Evolutionary conservation across 2,329 filamentous ascomycete genomes (phyloP).

Genomic region (Cytospora paraplurivora): DNA sequence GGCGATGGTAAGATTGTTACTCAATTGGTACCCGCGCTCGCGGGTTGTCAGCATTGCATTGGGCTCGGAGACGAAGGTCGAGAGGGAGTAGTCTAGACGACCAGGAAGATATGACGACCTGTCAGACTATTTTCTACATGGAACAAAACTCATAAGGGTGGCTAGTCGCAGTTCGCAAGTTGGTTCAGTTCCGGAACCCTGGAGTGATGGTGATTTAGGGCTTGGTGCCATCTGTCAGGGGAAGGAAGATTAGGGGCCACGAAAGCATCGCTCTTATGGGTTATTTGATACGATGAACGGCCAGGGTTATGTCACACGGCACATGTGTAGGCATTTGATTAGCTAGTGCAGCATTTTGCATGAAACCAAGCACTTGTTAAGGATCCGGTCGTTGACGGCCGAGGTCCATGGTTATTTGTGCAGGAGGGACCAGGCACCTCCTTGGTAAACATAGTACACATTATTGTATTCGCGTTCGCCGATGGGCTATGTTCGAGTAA

Average conservation of each 20-base stretch:
- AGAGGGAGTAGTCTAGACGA: not conserved
- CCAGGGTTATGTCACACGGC: not conserved
- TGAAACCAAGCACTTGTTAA: not conserved
- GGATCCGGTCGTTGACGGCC: not conserved
- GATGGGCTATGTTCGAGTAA: not conserved
- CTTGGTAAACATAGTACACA: constrained; percentile 21
- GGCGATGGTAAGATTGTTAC: not conserved
- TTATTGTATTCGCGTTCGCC: constrained; percentile 21
- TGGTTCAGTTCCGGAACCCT: not conserved
- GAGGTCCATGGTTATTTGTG: no score
- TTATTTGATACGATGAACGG: not conserved
- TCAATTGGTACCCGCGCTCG: not conserved
- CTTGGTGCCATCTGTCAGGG: not conserved
- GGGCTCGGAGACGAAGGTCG: not conserved
- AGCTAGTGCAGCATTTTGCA: not conserved
- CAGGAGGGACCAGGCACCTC: no score
- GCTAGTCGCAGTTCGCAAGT: not conserved
- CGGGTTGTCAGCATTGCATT: not conserved
- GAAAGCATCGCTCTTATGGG: not conserved
- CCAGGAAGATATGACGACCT: not conserved
- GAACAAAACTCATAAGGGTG: not conserved
- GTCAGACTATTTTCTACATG: not conserved
- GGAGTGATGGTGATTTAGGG: not conserved
- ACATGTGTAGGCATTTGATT: not conserved
- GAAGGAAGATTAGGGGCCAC: not conserved